phyloP scores from a whole-genome alignment of 495 filamentous ascomycete species.

The Penicillium robsamsonii region DNA sequence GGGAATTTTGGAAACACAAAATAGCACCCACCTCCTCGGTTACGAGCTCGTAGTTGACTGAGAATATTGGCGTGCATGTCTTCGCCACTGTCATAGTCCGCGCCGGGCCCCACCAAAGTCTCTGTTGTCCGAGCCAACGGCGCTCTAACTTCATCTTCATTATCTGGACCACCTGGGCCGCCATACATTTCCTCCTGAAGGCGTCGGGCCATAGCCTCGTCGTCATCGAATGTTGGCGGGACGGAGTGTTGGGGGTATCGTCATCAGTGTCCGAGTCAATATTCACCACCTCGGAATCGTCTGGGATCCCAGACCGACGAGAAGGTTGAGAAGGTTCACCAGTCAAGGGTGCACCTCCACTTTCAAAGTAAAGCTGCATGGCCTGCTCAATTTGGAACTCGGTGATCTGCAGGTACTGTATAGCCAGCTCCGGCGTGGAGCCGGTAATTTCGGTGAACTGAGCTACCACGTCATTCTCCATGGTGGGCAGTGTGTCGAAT shows the following conservation, averaged over 20 bases:
- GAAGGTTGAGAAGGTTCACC: slow-evolving; percentile 36
- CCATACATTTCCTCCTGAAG: slow-evolving; percentile 90
- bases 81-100: slow-evolving; percentile 56
- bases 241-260: slow-evolving; percentile 23
- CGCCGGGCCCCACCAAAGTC: slow-evolving; percentile 75
- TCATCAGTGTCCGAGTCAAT: slow-evolving; percentile 73
- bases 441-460: slow-evolving; percentile 64
- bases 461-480: slow-evolving; percentile 59
- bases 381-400: slow-evolving; percentile 82
- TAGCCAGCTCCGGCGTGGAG: slow-evolving; percentile 60
- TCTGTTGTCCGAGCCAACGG: slow-evolving; percentile 90
- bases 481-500: slow-evolving; percentile 39
- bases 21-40: slow-evolving; percentile 40
- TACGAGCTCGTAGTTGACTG: slow-evolving; percentile 62
- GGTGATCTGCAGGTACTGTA: slow-evolving; percentile 76
- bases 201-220: slow-evolving; percentile 88
- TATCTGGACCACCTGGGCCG: slow-evolving; percentile 40
- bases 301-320: slow-evolving; percentile 38
- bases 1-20: slow-evolving; percentile 4
- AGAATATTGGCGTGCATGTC: slow-evolving; percentile 62
- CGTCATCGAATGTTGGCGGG: slow-evolving; percentile 63
- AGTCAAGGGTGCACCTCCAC: slow-evolving; percentile 57
- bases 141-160: slow-evolving; percentile 72
- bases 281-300: slow-evolving; percentile 62
- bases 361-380: slow-evolving; percentile 85